Evolutionary conservation across 805 yeast species (phyloP).

Genomic region (Metschnikowia noctiluminum): DNA sequence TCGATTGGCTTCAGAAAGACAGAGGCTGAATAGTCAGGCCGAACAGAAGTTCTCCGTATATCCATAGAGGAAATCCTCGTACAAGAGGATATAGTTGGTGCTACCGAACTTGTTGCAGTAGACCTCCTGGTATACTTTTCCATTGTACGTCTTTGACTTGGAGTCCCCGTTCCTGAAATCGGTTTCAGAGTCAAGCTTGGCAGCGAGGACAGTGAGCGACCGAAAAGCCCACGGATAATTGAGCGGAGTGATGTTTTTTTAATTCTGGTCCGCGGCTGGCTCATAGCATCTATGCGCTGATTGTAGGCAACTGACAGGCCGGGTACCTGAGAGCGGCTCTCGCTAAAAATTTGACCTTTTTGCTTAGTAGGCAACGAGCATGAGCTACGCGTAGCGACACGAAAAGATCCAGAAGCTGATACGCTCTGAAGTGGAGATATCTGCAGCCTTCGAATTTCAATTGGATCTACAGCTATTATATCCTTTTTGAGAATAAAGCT

Average conservation of each 20-base stretch:
- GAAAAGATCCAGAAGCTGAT: not conserved
- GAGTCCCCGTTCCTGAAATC: not conserved
- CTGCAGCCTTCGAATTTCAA: constrained; percentile 22
- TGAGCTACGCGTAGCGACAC: constrained; percentile 4
- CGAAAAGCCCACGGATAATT: constrained; percentile 10
- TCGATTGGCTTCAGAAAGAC: constrained; percentile 8
- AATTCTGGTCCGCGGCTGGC: constrained; percentile 27
- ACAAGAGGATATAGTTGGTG: constrained; percentile 5
- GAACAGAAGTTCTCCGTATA: constrained; percentile 6
- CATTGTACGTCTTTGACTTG: no score
- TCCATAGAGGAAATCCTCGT: constrained; percentile 16
- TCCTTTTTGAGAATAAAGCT: constrained; percentile 42
- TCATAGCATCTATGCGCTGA: not conserved
- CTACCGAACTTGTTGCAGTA: constrained; percentile 1
- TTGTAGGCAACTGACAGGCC: not conserved
- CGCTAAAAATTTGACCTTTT: not conserved
- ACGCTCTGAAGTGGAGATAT: constrained; percentile 17
- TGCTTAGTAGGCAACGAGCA: constrained; percentile 4
- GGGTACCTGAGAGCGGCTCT: not conserved
- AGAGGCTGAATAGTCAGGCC: constrained; percentile 11
- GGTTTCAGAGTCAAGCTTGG: not conserved
- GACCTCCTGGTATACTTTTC: not conserved
- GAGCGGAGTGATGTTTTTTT: constrained; percentile 12
- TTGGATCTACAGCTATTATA: constrained; percentile 30
- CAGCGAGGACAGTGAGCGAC: constrained; percentile 5